Evolutionary conservation across 352 stramenopile species (phyloP).

Genomic region (Halophytophthora batemanensis): DNA sequence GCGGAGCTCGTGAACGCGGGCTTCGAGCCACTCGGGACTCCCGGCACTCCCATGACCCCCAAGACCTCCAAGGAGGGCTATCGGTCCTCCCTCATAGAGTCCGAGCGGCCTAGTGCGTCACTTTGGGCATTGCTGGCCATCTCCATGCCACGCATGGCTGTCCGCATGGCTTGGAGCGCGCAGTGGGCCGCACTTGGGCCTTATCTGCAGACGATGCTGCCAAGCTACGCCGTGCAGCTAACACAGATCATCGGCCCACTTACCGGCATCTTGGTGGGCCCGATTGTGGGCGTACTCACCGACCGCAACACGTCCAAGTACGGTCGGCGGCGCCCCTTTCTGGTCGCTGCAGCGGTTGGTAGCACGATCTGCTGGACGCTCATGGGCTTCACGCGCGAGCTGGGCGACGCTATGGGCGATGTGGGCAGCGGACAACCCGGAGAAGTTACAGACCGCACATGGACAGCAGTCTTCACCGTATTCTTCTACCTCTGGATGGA

Average conservation of each 20-base stretch:
- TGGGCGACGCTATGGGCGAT: conserved; percentile 44
- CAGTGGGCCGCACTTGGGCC: conserved; percentile 56
- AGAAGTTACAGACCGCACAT: conserved; percentile 34
- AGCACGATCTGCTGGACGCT: conserved; percentile 46
- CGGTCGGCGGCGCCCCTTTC: conserved; percentile 37
- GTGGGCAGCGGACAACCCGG: conserved; percentile 23
- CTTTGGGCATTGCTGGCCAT: conserved; percentile 37
- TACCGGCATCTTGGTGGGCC: conserved; percentile 44
- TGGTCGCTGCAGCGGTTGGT: conserved; percentile 30
- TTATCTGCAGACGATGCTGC: conserved; percentile 50
- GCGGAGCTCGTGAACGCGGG: conserved; percentile 10
- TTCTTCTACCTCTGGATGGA: conserved; percentile 70
- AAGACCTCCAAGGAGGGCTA: conserved; percentile 22
- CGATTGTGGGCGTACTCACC: conserved; percentile 43
- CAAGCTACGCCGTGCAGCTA: conserved; percentile 44
- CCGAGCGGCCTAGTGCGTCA: conserved; percentile 12
- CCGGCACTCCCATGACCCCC: conserved; percentile 18
- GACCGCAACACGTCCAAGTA: conserved; percentile 32
- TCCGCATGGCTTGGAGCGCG: conserved; percentile 57
- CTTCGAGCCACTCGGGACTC: conserved; percentile 21
- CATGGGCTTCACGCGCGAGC: conserved; percentile 51
- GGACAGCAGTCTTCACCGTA: conserved; percentile 47
- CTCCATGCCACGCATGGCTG: conserved; percentile 51
- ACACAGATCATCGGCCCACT: conserved; percentile 52
- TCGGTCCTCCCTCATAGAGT: conserved; percentile 21